A percentile compares a stretch with the other conserved stretches of the same genome.
These are phyloP conservation scores for Pseudonectria buxi DNA, from an alignment of 2,329 filamentous ascomycete species.

Conservation along the genomic window DNA sequence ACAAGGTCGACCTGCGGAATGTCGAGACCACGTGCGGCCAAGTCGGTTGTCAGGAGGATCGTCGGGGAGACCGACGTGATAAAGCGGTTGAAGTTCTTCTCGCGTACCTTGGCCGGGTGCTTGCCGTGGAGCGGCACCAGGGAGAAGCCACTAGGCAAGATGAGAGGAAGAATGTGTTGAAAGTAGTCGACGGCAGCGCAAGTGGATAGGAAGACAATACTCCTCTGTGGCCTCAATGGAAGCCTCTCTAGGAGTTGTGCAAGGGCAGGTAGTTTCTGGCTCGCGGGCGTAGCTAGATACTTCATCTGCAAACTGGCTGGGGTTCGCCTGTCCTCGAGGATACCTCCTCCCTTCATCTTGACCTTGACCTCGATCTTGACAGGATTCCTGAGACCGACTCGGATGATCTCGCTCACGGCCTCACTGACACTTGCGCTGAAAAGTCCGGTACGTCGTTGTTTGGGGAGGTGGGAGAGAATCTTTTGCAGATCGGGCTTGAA, in stretches of 20 bases:
- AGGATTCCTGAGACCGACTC: slow-evolving; percentile 86
- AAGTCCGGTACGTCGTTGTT: slow-evolving; percentile 85
- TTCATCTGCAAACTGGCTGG: slow-evolving; percentile 90
- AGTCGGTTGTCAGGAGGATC: slow-evolving; percentile 84
- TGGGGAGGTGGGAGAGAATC: slow-evolving; percentile 77
- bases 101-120: slow-evolving; percentile 77
- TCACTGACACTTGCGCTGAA: slow-evolving; percentile 97
- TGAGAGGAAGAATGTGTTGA: slow-evolving; percentile 65
- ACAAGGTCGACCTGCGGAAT: slow-evolving; percentile 89
- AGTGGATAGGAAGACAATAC: slow-evolving; percentile 87
- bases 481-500: slow-evolving; percentile 88
- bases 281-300: slow-evolving; percentile 68
- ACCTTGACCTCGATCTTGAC: slow-evolving; percentile 94
- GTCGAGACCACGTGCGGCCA: slow-evolving; percentile 84
- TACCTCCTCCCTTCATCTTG: slow-evolving; percentile 60
- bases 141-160: slow-evolving; percentile 62
- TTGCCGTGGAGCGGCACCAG: slow-evolving; percentile 87
- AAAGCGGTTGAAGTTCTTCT: slow-evolving; percentile 82
- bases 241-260: slow-evolving; percentile 62
- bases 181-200: slow-evolving; percentile 96
- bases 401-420: slow-evolving; percentile 85
- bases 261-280: slow-evolving; percentile 72
- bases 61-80: slow-evolving; percentile 66
- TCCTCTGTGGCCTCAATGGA: slow-evolving; percentile 70
- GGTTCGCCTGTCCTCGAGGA: slow-evolving; percentile 73